Percentiles rank a stretch among this genome's conserved stretches.
These are phyloP conservation scores for Lactarius psammicola DNA, from an alignment of 768 basidiomycete genomes.

Conservation along the genomic window DNA sequence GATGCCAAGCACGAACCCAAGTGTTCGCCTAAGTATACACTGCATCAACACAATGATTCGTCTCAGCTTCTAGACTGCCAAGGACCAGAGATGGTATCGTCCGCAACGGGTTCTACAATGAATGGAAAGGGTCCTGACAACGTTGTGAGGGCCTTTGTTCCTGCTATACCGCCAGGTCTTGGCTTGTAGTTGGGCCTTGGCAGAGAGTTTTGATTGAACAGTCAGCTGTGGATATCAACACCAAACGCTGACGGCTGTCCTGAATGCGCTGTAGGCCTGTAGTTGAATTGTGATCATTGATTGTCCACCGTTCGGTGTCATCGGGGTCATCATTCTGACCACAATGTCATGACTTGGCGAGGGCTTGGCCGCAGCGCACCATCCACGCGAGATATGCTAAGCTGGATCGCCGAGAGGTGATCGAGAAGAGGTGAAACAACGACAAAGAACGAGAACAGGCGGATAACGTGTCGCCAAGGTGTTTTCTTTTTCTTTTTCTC, in stretches of 20 bases:
- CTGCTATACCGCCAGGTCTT: neutral
- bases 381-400: too few relatives aligned
- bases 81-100: neutral
- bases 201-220: neutral
- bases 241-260: neutral
- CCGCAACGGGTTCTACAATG: neutral
- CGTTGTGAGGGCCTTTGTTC: neutral
- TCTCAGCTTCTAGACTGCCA: constrained; percentile 3
- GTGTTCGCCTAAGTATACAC: neutral
- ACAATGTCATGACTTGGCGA: neutral
- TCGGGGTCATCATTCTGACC: neutral
- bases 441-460: neutral
- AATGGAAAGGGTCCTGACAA: neutral
- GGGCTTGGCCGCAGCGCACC: neutral
- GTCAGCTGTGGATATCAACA: neutral
- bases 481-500: neutral
- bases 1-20: neutral
- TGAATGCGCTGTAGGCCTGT: neutral
- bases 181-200: neutral
- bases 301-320: neutral
- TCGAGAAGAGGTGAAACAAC: neutral
- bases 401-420: neutral
- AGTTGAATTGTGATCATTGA: neutral
- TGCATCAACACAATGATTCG: neutral
- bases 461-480: neutral